Evolutionary conservation across 768 basidiomycete species (phyloP), one percentile per base, ranked within the genome.

Genomic region (Agrocybe pediades): DNA sequence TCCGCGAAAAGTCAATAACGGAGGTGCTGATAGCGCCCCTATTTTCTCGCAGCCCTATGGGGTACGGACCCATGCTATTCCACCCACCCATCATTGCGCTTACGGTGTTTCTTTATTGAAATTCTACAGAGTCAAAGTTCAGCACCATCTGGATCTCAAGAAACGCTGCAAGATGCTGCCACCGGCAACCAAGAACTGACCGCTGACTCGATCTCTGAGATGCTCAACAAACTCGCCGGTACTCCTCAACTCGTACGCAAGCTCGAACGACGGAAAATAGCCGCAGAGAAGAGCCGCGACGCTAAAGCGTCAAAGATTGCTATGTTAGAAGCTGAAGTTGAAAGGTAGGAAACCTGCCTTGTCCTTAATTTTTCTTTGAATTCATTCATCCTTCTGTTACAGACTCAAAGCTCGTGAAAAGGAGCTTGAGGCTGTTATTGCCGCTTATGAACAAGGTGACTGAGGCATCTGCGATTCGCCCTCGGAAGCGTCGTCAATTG

Each of bases 161-260:
- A 36, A 13, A 36, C 33, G 13, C n/a, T 36, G 24, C 41, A 19
- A 44, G 48, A 20, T 1, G 45, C 48, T 21, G 19, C 36, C 11
- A 16, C 41, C 42, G 46, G 30, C 0, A 53, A 41, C 16, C 51
- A 60, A 15, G 61, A 51, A 8, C 47, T 54, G 19, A 57, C 47
- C 25, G 55, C 50, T 6, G 59, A 59, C 21, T 47, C 46, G 13
- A 53, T 63, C n/a, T 49, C 53, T 4, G 49, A 42, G 11, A 53
- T 61, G 42, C 20, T 64, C 8, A n/a, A 36, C 5, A 33, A 41
- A 20, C 52, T 62, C 16, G 49, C 24, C 6, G 41, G 46, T 20
- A 15, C 59, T 8, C 56, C 63, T 16, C 59, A 56, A 1, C 57
- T 63, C 21, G 51, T 68, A 15, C 59, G 59, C 15, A 64, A 63